Evolutionary conservation across 805 yeast species (phyloP), one percentile per base, ranked within the genome.

Genomic region (Scheffersomyces amazonensis): DNA sequence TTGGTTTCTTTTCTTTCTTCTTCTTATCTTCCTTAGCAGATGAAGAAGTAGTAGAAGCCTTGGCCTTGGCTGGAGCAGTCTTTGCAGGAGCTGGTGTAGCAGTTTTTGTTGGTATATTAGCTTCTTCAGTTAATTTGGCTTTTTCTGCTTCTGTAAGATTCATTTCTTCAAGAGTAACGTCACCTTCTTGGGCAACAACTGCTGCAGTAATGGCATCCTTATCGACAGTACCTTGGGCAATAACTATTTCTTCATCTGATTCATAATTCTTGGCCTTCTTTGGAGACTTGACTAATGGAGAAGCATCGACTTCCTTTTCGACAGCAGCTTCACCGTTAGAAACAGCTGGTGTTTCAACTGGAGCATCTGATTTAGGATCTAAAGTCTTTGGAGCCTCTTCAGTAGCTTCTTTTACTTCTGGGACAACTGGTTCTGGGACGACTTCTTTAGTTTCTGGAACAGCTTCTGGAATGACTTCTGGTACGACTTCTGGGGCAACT

Each of bases 71-170:
- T 20, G 38, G 31, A 11, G 44, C 30, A 10, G 38, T 23, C 7
- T 28, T 15, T 5, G 27, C 33, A 32, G 39, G 32, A n/a, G 31
- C 37, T 15, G 32, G 21, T 18, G 32, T 36, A 28, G 37, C 35
- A 16, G 22, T 18, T n/a, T 39, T 27, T 25, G 15, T 27, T 27
- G 30, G 30, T 13, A 37, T 29, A 17, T 33, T 21, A 20, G 68
- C 72, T 42, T 65, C 65, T 39, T 58, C 53, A 18, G 65, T 56
- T 41, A 66, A 58, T 47, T 56, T 53, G 32, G 55, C 58, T 27
- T 62, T 65, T 52, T 69, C 71, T 20, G 65, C 56, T 21, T 54
- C 60, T 25, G 69, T 62, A 16, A 73, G 73, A 48, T 65, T 52
- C 47, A 69, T 60, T 49, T 69, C 71, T 52, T 68, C 73, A 28